These are phyloP conservation scores for Strigomonas galati DNA, from an alignment of 208 protist genomes.

Conservation along the genomic window DNA sequence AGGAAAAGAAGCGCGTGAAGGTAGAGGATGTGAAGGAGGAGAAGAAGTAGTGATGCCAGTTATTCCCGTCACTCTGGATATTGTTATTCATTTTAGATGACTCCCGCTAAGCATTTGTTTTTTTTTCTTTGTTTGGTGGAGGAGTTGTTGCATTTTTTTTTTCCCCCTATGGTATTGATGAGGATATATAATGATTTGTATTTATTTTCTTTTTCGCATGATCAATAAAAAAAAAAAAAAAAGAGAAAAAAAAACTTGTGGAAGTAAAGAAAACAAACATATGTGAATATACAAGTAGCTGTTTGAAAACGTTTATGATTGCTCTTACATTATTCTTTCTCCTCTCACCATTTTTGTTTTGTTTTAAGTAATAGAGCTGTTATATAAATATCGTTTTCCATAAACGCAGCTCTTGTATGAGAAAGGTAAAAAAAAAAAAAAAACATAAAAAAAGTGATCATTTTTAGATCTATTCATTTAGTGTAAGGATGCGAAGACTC, in stretches of 20 bases:
- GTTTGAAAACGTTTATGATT: too few species aligned
- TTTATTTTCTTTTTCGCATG: neutral
- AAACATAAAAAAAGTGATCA: neutral
- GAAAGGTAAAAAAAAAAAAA: neutral
- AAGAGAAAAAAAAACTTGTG: too few species aligned
- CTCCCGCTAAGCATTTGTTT: neutral
- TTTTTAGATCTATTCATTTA: neutral
- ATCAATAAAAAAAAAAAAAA: slow-evolving; percentile 4
- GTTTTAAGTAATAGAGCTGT: neutral
- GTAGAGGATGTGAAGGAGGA: slow-evolving; percentile 18
- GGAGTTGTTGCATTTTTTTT: neutral
- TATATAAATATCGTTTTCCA: neutral
- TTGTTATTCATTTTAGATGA: too few species aligned
- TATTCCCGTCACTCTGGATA: too few species aligned
- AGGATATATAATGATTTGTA: neutral
- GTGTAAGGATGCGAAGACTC: neutral
- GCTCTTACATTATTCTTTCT: too few species aligned
- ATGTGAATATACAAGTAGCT: too few species aligned
- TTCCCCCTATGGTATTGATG: neutral
- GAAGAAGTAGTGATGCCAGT: slow-evolving; percentile 13
- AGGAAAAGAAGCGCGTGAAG: slow-evolving; percentile 2
- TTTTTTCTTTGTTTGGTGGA: slow-evolving; percentile 2
- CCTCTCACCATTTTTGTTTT: slow-evolving; percentile 6
- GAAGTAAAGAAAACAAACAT: too few species aligned
- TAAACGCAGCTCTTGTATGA: too few species aligned